These are phyloP conservation scores for Cenchrus fungigraminus DNA, from an alignment of 176 grass and related monocot genomes.

Conservation along the genomic window DNA sequence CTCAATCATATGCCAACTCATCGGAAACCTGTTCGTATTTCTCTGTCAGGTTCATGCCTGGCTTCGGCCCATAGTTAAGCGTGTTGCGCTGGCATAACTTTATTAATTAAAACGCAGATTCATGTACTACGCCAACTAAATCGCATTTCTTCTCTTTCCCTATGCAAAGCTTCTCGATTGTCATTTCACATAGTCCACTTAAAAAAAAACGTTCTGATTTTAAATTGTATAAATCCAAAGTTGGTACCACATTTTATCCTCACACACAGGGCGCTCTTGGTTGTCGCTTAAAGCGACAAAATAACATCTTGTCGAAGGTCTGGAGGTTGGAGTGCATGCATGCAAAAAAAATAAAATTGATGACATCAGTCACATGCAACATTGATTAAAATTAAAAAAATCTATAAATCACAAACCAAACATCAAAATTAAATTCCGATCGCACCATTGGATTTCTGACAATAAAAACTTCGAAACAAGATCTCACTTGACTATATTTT, in stretches of 20 bases:
- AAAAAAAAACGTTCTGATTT: not conserved
- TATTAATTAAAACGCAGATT: not conserved
- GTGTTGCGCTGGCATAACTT: conserved; percentile 36
- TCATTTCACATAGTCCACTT: not conserved
- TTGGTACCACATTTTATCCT: not conserved
- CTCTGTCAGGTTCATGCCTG: conserved; percentile 28
- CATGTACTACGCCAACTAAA: conserved; percentile 7
- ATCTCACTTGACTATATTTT: too few relatives aligned
- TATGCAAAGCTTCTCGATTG: not conserved
- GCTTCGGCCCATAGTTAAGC: conserved; percentile 13
- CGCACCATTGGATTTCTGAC: too few relatives aligned
- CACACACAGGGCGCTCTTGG: too few relatives aligned
- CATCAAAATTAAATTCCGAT: too few relatives aligned
- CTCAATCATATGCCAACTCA: conserved; percentile 51
- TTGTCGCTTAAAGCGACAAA: too few relatives aligned
- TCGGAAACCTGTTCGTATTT: conserved; percentile 24
- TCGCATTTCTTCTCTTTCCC: not conserved
- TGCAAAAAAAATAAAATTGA: too few relatives aligned
- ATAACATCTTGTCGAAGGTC: too few relatives aligned
- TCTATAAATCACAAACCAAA: too few relatives aligned
- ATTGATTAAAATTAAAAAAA: too few relatives aligned
- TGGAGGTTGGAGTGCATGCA: too few relatives aligned
- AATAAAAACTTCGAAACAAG: too few relatives aligned
- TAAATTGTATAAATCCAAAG: not conserved
- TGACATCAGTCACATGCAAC: too few relatives aligned